Base-by-base conservation (phyloP, 2,329 filamentous ascomycete species). In the Diaporthe vaccinii region DNA sequence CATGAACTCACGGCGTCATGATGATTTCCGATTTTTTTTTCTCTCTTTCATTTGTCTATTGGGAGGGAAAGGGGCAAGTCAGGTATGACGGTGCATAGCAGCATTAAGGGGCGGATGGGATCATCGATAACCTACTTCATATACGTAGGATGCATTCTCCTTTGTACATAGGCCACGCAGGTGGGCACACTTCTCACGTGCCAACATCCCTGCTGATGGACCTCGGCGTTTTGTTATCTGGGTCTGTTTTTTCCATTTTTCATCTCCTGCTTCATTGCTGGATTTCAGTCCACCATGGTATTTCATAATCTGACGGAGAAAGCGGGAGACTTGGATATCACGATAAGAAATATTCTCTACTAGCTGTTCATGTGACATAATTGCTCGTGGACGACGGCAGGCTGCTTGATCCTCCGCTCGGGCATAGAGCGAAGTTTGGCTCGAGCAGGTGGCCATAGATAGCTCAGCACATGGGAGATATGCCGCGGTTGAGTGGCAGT, bases 1-100 rank as follows among this genome's bases (percentile, higher is more conserved):
- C 65, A 55, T 55, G 65, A 69, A 69, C 7, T 69, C n/a, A 69
- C 49, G 65, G 65, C 65, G 49, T 55, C 65, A 69, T 69, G 65
- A 53, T 68, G 28, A 22, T 69, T 53, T 55, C 17, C 39, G 20
- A 46, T 41, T n/a, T 0, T 53, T 25, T 39, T 53, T 10, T 31
- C 49, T 0, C 39, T 25, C 28, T 53, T 10, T 31, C 49, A 69
- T 69, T 69, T 69, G 65, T 69, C 31, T 41, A n/a, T 39, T 22
- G 65, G 65, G 49, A 14, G 34, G 65, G 49, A 41, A 20, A 20
- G 49, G 25, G 65, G 34, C 49, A 31, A 69, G 49, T 69, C 65
- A 28, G 31, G 49, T 36, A n/a, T 41, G 65, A 69, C n/a, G 65
- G 65, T 69, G 65, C 65, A 69, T 69, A 55, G 65, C 49, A 69